Percentiles rank a stretch among this genome's conserved stretches.
These are phyloP conservation scores for Chlamydomonas asymmetrica DNA, from an alignment of 139 green algal genomes.

Conservation along the genomic window DNA sequence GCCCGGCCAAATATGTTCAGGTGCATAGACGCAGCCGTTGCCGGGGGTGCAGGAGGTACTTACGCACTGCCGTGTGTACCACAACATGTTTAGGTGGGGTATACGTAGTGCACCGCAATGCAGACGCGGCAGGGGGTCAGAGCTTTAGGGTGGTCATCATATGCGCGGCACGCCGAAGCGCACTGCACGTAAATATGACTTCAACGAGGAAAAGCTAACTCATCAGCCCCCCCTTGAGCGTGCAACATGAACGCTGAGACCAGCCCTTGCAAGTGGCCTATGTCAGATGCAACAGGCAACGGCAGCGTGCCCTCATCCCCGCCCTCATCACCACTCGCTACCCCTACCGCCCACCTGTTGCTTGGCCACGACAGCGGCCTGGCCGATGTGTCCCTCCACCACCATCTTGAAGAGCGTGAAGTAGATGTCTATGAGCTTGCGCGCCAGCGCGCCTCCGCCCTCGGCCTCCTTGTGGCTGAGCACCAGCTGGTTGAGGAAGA, in stretches of 20 bases:
- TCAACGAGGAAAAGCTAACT: conserved; percentile 2
- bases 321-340: neutral
- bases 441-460: conserved; percentile 66
- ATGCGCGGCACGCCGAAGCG: too few relatives aligned
- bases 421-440: conserved; percentile 86
- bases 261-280: too few relatives aligned
- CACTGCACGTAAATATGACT: neutral
- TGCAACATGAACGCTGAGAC: too few relatives aligned
- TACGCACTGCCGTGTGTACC: too few relatives aligned
- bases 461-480: conserved; percentile 37
- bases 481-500: conserved; percentile 92
- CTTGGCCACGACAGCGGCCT: conserved; percentile 47
- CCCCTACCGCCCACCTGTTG: conserved; percentile 24
- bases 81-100: too few relatives aligned
- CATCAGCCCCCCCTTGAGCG: neutral
- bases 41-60: too few relatives aligned
- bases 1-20: too few relatives aligned
- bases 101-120: too few relatives aligned
- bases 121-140: too few relatives aligned
- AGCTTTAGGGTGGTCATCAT: conserved; percentile 1
- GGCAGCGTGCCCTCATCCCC: too few relatives aligned
- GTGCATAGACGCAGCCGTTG: too few relatives aligned
- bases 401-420: conserved; percentile 89
- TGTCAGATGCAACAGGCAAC: too few relatives aligned
- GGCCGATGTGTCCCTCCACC: conserved; percentile 71